These are phyloP conservation scores for Rhizopogon rudus DNA, from an alignment of 768 basidiomycete species.

Conservation along the genomic window DNA sequence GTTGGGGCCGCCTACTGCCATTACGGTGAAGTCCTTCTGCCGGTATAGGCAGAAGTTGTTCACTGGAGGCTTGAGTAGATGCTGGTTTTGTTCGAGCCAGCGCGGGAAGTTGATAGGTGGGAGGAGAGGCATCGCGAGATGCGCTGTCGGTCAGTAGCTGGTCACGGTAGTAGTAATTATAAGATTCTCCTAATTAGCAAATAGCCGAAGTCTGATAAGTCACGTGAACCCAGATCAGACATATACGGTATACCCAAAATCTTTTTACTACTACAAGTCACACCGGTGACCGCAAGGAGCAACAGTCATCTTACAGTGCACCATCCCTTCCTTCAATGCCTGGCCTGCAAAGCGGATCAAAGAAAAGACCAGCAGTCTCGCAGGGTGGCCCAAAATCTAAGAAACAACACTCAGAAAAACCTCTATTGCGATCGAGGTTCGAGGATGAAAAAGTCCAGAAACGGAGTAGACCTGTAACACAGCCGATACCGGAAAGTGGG, in stretches of 20 bases:
- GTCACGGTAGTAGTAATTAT: neutral
- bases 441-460: conserved; percentile 39
- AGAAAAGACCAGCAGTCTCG: conserved; percentile 46
- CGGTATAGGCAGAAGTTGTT: conserved; percentile 86
- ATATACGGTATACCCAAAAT: neutral
- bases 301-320: neutral
- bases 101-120: conserved; percentile 85
- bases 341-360: conserved; percentile 34
- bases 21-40: conserved; percentile 86
- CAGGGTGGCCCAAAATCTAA: conserved; percentile 48
- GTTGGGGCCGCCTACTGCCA: conserved; percentile 96
- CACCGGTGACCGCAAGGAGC: neutral
- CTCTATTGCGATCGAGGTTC: conserved; percentile 10
- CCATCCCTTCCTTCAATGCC: conserved; percentile 28
- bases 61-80: conserved; percentile 85
- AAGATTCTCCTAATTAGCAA: no score
- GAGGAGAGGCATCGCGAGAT: conserved; percentile 55
- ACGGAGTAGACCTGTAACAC: conserved; percentile 60
- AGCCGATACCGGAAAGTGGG: conserved; percentile 24
- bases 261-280: neutral
- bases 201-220: neutral
- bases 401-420: conserved; percentile 43
- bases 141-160: neutral
- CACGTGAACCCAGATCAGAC: neutral
- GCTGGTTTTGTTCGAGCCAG: conserved; percentile 81